Conservation (phyloP, 495 filamentous ascomycete species). For the Penicillium parvum region DNA sequence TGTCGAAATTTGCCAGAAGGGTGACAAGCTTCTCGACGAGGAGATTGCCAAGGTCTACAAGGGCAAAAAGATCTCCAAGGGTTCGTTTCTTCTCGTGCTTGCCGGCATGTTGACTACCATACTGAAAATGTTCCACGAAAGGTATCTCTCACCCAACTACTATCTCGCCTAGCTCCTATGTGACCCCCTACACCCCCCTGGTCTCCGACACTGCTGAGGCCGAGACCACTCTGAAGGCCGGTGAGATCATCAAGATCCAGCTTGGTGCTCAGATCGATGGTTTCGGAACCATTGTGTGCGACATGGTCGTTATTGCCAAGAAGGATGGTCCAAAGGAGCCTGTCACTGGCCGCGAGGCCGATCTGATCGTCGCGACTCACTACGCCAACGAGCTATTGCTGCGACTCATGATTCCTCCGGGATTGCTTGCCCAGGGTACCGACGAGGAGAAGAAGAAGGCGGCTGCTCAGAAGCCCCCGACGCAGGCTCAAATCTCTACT, state of each 20-base stretch:
- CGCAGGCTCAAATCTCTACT: constrained; percentile 77
- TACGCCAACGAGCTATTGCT: constrained; percentile 95
- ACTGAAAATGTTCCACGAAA: too few species aligned
- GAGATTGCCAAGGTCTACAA: constrained; percentile 95
- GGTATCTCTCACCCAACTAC: constrained; percentile 93
- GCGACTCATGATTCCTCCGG: constrained; percentile 83
- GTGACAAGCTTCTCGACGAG: constrained; percentile 90
- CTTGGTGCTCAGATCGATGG: constrained; percentile 97
- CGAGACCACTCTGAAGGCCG: constrained; percentile 67
- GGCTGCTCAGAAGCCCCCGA: constrained; percentile 69
- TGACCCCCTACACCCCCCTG: constrained; percentile 95
- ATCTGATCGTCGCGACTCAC: constrained; percentile 85
- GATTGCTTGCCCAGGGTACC: constrained; percentile 72
- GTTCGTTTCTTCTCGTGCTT: constrained; percentile 42
- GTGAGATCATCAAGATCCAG: constrained; percentile 91
- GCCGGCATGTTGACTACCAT: too few species aligned
- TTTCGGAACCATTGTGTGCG: constrained; percentile 93
- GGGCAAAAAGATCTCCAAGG: constrained; percentile 93
- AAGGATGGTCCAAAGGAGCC: constrained; percentile 54
- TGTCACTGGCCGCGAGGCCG: constrained; percentile 68
- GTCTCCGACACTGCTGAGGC: constrained; percentile 81
- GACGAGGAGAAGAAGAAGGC: constrained; percentile 96
- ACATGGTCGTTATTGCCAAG: constrained; percentile 70
- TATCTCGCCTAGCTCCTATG: constrained; percentile 86
- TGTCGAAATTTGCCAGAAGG: constrained; percentile 86